A percentile compares a stretch with the other conserved stretches of the same genome.
Conservation (phyloP, 805 yeast species). For the Maudiozyma serrabonitensis region DNA sequence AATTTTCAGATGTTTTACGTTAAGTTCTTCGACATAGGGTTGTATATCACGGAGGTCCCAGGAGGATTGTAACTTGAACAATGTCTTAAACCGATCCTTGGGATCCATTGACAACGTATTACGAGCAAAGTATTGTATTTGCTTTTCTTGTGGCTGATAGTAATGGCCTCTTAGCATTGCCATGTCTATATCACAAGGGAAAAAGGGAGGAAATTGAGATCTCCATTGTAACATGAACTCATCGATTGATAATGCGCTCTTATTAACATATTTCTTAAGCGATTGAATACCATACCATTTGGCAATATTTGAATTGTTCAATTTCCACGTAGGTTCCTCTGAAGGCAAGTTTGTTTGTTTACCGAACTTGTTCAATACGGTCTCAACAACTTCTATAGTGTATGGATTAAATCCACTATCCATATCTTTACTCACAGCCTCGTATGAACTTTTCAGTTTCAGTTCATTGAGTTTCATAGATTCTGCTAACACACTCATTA, state of each 20-base stretch:
- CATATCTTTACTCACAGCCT: constrained; percentile 24
- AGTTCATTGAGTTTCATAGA: constrained; percentile 24
- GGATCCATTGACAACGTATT: constrained; percentile 40
- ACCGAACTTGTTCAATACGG: constrained; percentile 43
- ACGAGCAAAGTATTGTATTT: constrained; percentile 47
- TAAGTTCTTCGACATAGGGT: constrained; percentile 55
- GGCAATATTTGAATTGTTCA: constrained; percentile 39
- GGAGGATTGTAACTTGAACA: constrained; percentile 43
- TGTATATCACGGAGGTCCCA: constrained; percentile 57
- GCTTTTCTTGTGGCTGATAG: constrained; percentile 40
- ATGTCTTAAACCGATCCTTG: constrained; percentile 37
- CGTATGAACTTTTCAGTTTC: constrained; percentile 23
- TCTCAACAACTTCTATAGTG: constrained; percentile 36
- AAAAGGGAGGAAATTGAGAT: constrained; percentile 50
- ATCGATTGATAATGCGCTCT: constrained; percentile 28
- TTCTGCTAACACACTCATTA: constrained; percentile 34
- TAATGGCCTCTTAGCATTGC: constrained; percentile 46
- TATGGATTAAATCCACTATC: constrained; percentile 25
- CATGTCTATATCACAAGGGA: constrained; percentile 50
- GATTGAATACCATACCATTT: constrained; percentile 56
- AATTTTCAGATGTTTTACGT: constrained; percentile 41
- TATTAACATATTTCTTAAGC: constrained; percentile 32
- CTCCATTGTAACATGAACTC: constrained; percentile 61
- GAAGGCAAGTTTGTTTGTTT: constrained; percentile 7
- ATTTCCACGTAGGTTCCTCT: constrained; percentile 19